Evolutionary conservation across 805 yeast genomes (phyloP), one percentile per base, ranked within the genome.

Genomic region (Yamadazyma ubonensis): DNA sequence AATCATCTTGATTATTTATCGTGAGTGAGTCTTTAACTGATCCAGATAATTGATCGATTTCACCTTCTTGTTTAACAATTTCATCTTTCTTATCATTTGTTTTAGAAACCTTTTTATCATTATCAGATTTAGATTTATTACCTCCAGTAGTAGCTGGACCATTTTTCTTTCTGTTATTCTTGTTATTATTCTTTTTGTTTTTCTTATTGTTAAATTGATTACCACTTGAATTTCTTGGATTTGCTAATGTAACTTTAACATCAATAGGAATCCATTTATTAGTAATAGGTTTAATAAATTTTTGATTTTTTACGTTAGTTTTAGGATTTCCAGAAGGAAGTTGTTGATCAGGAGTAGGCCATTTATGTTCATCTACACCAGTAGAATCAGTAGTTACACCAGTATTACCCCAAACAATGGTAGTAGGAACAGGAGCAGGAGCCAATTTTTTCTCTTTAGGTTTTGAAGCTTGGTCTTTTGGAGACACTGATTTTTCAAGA

Each of bases 391-490:
- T 26, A 14, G 40, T 16, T 6, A 9, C 7, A 9, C 36, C 15
- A 9, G 51, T 33, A 9, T 40, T 20, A 12, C 70, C 71, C 75
- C 75, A 69, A 6, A 63, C 75, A 11, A 70, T 63, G 37, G 62
- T 66, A 33, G 59, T 40, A 7, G 75, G 75, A 38, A 69, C 72
- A 1, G 75, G 75, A 7, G 75, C 75, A 4, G 75, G 73, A 5
- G 71, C 69, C 50, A 69, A 61, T 37, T 45, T 48, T 28, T 45
- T 45, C 20, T 41, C 46, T 30, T 40, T 43, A 23, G 46, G 38
- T 31, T 39, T 63, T 34, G 55, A 58, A 38, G 50, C 52, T 39
- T 51, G 48, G 17, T 38, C 42, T 11, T 43, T 36, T n/a, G 16
- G 5, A 20, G 28, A 5, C 6, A 48, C 31, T 14, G 47, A 20